Conservation (phyloP, 2,329 filamentous ascomycete genomes). For the Triangularia setosa region DNA sequence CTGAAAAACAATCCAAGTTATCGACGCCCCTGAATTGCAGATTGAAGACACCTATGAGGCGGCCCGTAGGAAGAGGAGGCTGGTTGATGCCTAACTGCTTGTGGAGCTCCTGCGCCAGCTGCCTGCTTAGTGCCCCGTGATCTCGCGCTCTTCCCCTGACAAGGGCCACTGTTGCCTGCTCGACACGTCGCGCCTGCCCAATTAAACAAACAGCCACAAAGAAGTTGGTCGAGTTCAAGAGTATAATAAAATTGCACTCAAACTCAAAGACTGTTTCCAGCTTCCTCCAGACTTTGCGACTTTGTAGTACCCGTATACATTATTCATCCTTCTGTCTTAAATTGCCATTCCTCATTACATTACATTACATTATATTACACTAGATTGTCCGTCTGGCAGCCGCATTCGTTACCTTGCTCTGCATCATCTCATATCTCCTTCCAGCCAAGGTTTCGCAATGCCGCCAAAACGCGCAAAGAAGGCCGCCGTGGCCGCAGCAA, state of each 20-base stretch:
- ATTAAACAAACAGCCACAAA: neutral
- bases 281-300: neutral
- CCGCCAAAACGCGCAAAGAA: slow-evolving; percentile 23
- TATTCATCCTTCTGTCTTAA: no score
- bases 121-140: slow-evolving; percentile 21
- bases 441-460: slow-evolving; percentile 11
- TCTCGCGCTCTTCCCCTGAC: slow-evolving; percentile 10
- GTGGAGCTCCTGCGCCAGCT: slow-evolving; percentile 12
- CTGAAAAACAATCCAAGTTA: neutral
- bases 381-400: no score
- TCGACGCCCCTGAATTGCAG: no score
- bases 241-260: neutral
- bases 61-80: slow-evolving; percentile 8
- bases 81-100: slow-evolving; percentile 15
- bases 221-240: slow-evolving; percentile 2
- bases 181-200: slow-evolving; percentile 11
- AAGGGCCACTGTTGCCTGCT: slow-evolving; percentile 24
- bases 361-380: no score
- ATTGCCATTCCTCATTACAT: neutral
- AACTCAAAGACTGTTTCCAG: neutral
- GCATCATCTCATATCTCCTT: neutral
- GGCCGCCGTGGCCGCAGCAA: slow-evolving; percentile 11
- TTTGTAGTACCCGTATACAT: neutral
- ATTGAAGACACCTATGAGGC: no score
- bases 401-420: no score